phyloP scores from a whole-genome alignment of 2,329 filamentous ascomycete genomes.

The Lecanosticta acicola region DNA sequence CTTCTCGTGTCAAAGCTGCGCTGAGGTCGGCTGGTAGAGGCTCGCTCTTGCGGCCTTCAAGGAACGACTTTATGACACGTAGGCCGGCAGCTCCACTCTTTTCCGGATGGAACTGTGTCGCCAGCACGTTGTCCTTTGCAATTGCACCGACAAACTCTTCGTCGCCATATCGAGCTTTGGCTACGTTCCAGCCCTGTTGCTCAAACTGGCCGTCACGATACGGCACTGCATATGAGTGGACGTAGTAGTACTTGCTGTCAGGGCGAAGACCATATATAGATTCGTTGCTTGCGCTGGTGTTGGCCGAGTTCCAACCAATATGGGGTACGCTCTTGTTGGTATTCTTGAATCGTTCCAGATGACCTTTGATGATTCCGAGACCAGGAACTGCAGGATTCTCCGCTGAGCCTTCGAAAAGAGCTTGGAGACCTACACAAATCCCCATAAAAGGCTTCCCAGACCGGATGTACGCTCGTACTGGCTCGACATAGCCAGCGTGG shows the following conservation, averaged over 20 bases:
- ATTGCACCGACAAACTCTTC: conserved; percentile 92
- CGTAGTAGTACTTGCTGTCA: conserved; percentile 95
- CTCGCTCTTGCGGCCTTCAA: conserved; percentile 62
- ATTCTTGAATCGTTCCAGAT: conserved; percentile 71
- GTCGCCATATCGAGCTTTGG: conserved; percentile 77
- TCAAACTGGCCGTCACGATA: conserved; percentile 71
- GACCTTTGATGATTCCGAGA: conserved; percentile 66
- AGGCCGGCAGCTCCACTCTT: conserved; percentile 90
- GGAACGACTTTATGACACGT: conserved; percentile 75
- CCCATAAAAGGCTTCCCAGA: conserved; percentile 97
- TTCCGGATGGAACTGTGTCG: conserved; percentile 95
- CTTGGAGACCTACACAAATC: conserved; percentile 92
- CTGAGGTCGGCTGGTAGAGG: conserved; percentile 43
- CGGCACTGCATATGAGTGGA: conserved; percentile 85
- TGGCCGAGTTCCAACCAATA: conserved; percentile 96
- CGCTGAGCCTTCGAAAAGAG: conserved; percentile 77
- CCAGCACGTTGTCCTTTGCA: conserved; percentile 76
- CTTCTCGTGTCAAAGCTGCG: conserved; percentile 46
- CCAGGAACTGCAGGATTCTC: conserved; percentile 70
- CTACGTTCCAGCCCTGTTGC: conserved; percentile 81
- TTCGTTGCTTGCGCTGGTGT: conserved; percentile 48
- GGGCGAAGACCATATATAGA: conserved; percentile 73
- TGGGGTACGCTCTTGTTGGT: conserved; percentile 86
- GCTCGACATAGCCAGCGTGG: conserved; percentile 74
- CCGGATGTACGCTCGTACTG: conserved; percentile 74